Base-by-base conservation (phyloP, 2,329 filamentous ascomycete species). In the Calonectria pseudoreteaudii region DNA sequence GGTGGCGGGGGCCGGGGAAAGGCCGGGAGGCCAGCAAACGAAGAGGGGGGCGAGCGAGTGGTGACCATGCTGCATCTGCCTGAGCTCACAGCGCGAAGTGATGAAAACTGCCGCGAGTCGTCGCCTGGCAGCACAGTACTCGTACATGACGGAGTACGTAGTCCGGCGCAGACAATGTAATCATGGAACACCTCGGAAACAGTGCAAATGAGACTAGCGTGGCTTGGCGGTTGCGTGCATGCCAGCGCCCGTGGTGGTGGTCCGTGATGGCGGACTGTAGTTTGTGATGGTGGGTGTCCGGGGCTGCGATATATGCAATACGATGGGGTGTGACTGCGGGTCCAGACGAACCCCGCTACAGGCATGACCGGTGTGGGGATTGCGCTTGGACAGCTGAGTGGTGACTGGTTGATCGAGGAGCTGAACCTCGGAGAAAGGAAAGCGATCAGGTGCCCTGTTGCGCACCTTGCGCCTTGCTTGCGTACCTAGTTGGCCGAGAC, bases 331-430 rank as follows among this genome's bases (percentile, higher is more conserved):
- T 41, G 52, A 52, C 20, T 71, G 64, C 28, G 49, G 41, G 66
- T 50, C 70, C 47, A 30, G 58, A 16, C 11, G 18, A 23, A 28
- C 66, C 66, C 50, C 56, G 73, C 28, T 78, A 77, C 36, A 74
- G 76, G 62, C 72, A 77, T 76, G 13, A 44, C n/a, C 47, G n/a
- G 50, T 70, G 71, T 77, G 76, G 76, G 74, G 66, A 71, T 73
- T 70, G 38, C 71, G 77, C 78, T 78, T 66, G 74, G 75, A 62
- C 74, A 62, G 44, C 44, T 23, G 44, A 47, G 44, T 65, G 23
- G 44, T 76, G 44, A 69, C 68, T 70, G 68, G 62, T 74, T 68
- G 53, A 74, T 71, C 72, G 56, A 41, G 50, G 68, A 58, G 44
- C 62, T 67, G 68, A 73, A 58, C 67, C 66, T 71, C 52, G 71